Conservation (phyloP, 495 filamentous ascomycete genomes). For the Tuber calosporum region DNA sequence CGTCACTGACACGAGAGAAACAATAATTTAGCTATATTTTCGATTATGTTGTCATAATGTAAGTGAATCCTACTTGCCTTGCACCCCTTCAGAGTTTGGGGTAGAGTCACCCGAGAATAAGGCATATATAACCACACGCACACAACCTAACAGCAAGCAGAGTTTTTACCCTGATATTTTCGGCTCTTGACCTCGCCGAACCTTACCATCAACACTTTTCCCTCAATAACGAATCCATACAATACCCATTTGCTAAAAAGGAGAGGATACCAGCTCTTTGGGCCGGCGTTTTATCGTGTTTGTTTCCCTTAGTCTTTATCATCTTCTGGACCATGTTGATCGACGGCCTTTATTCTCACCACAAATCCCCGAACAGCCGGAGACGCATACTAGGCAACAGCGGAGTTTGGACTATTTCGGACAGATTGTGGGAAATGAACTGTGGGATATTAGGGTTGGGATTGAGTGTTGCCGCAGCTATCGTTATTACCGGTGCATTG, state of each 20-base stretch:
- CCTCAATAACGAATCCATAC: slow-evolving; percentile 54
- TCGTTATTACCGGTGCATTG: slow-evolving; percentile 71
- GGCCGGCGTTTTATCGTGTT: slow-evolving; percentile 52
- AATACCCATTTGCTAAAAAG: slow-evolving; percentile 65
- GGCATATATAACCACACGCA: slow-evolving; percentile 49
- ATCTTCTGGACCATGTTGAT: slow-evolving; percentile 64
- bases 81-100: slow-evolving; percentile 2
- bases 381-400: slow-evolving; percentile 42
- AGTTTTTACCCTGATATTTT: slow-evolving; percentile 51
- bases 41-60: slow-evolving; percentile 64
- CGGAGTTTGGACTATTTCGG: slow-evolving; percentile 57
- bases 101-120: slow-evolving; percentile 38
- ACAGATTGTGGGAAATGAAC: slow-evolving; percentile 79
- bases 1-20: slow-evolving; percentile 15
- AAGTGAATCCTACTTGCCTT: slow-evolving; percentile 41
- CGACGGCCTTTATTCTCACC: slow-evolving; percentile 60
- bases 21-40: slow-evolving; percentile 52
- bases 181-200: slow-evolving; percentile 50
- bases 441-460: slow-evolving; percentile 68
- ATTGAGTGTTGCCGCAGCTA: slow-evolving; percentile 59
- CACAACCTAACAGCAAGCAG: slow-evolving; percentile 45
- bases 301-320: slow-evolving; percentile 59
- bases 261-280: slow-evolving; percentile 62
- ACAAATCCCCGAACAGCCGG: slow-evolving; percentile 47
- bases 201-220: slow-evolving; percentile 57